Percentiles rank a stretch among this genome's conserved stretches.
phyloP scores from a whole-genome alignment of 305 asterid species.

The Euphrasia arctica region DNA sequence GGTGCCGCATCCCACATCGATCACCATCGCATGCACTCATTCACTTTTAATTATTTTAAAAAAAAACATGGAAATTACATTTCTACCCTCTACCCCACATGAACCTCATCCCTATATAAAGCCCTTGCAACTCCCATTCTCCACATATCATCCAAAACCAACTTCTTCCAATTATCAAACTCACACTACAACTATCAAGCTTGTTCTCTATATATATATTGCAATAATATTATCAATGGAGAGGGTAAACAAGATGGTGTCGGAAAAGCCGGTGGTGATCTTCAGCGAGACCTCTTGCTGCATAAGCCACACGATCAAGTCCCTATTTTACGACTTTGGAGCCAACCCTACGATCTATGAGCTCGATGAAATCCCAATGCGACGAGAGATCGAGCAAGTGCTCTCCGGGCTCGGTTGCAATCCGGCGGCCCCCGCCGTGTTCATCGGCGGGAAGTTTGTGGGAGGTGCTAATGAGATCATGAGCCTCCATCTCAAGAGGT shows the following conservation, averaged over 20 bases:
- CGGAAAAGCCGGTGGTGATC: conserved; percentile 64
- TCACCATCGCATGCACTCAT: conserved; percentile 25
- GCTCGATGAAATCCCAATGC: conserved; percentile 58
- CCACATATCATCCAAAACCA: conserved; percentile 33
- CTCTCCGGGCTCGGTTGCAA: conserved; percentile 43
- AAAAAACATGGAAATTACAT: neutral
- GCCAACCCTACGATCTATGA: conserved; percentile 53
- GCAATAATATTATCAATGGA: conserved; percentile 28
- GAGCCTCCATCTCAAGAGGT: conserved; percentile 63
- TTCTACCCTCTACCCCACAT: neutral
- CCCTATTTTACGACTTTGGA: conserved; percentile 58
- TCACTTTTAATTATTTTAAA: no score
- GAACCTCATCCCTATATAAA: conserved; percentile 22
- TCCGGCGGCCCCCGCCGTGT: conserved; percentile 61
- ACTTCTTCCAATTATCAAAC: conserved; percentile 1
- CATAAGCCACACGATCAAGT: conserved; percentile 53
- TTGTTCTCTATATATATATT: no score
- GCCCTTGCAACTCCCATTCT: conserved; percentile 25
- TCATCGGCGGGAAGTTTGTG: conserved; percentile 62
- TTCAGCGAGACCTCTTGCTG: conserved; percentile 64
- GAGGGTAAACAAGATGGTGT: conserved; percentile 39
- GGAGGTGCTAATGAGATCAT: conserved; percentile 73
- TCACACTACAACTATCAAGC: no score
- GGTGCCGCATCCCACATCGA: conserved; percentile 25
- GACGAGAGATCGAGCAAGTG: conserved; percentile 68